phyloP scores from a whole-genome alignment of 1,284 basidiomycete genomes.

The Cryptococcus sp. region DNA sequence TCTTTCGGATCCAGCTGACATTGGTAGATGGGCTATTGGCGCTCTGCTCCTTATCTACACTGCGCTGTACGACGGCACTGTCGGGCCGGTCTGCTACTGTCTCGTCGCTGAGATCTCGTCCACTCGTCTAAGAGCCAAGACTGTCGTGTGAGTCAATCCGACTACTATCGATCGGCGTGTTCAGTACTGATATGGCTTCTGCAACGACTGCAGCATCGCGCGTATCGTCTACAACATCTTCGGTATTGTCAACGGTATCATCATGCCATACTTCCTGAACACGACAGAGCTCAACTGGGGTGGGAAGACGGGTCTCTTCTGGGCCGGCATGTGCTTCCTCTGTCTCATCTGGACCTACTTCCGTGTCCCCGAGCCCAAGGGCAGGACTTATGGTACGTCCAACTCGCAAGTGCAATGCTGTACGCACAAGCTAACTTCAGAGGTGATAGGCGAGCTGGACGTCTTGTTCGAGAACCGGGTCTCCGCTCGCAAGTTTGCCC shows the following conservation, averaged over 20 bases:
- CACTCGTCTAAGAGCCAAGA: constrained; percentile 55
- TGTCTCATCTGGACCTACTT: constrained; percentile 27
- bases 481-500: constrained; percentile 28
- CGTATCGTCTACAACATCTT: constrained; percentile 47
- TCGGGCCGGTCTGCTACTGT: constrained; percentile 44
- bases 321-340: constrained; percentile 21
- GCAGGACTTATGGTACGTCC: constrained; percentile 27
- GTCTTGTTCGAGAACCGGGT: constrained; percentile 28
- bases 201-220: constrained; percentile 31
- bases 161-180: neutral
- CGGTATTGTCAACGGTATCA: constrained; percentile 19
- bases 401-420: no score
- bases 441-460: constrained; percentile 19
- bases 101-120: constrained; percentile 54
- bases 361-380: constrained; percentile 31
- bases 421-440: no score
- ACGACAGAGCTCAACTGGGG: constrained; percentile 25
- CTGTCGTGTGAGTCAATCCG: constrained; percentile 50
- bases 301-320: constrained; percentile 27
- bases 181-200: constrained; percentile 19
- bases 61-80: constrained; percentile 24
- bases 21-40: constrained; percentile 16
- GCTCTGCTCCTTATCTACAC: constrained; percentile 24
- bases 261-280: constrained; percentile 26
- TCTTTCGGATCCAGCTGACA: neutral